Base-by-base conservation (phyloP, 805 yeast genomes). In the Yamadazyma kitorensis region DNA sequence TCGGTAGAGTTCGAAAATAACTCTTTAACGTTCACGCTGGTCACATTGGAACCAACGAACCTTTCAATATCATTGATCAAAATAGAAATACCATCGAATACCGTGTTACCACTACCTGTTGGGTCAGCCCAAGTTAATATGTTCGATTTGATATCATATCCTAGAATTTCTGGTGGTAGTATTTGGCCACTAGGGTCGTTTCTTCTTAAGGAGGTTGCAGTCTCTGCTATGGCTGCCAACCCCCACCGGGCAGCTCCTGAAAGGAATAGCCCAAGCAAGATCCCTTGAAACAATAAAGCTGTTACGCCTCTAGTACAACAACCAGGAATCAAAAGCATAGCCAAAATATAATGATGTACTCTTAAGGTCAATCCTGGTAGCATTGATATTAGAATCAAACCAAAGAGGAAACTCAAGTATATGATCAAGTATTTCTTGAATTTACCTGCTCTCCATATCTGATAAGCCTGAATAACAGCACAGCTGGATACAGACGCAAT, bases 191-290 rank as follows among this genome's bases (percentile, higher is more conserved):
- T 72, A 0, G 94, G 89, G 47, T 85, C 95, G 13, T 83, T 83
- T 45, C 97, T 67, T 36, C 78, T 55, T 27, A 89, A 55, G 3
- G 85, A 71, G 4, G 69, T 60, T 17, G 73, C 73, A 0, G 96
- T 86, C 51, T 91, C 96, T 1, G 85, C 78, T 37, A 91, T 78
- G 10, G 96, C 80, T 2, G 94, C 97, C 49, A 84, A 80, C 36
- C 93, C 97, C 98, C 98, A 91, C 36, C 94, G 67, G 0, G 94
- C 77, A 2, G 86, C 78, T 0, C 98, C 98, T 15, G 89, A 82
- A 5, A 88, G 67, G 31, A 84, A 70, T 28, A 91, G 64, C 0
- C 97, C 98, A 0, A 86, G 54, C 16, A 91, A 61, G 1, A 91
- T 73, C 2, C 97, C 98, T 54, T 89, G 96, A 51, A 86, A 82